A percentile compares a stretch with the other conserved stretches of the same genome.
These are phyloP conservation scores for Edaphochlamys debaryana DNA, from an alignment of 139 green algal genomes.

Conservation along the genomic window DNA sequence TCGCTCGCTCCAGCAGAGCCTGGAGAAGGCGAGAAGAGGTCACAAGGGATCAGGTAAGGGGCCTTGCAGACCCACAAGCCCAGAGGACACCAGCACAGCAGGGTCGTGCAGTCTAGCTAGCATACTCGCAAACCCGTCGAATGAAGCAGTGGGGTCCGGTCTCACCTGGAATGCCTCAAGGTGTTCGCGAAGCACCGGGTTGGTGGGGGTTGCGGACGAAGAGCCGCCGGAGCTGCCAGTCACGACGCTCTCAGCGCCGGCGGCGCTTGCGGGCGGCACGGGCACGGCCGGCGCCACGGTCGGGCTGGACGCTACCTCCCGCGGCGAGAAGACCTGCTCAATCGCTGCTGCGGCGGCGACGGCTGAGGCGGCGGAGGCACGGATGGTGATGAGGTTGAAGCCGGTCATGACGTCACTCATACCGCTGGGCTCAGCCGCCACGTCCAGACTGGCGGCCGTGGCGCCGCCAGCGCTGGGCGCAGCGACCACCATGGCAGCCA, in stretches of 20 bases:
- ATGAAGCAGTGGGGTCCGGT: too few species aligned
- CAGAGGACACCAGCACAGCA: too few species aligned
- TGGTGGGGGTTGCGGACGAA: conserved; percentile 2
- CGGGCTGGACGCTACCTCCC: neutral
- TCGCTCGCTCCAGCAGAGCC: conserved; percentile 31
- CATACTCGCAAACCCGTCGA: too few species aligned
- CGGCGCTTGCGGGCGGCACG: neutral
- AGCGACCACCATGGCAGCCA: too few species aligned
- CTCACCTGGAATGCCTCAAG: conserved; percentile 37
- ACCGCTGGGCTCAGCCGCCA: neutral
- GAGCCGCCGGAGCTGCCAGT: neutral
- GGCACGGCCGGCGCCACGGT: too few species aligned
- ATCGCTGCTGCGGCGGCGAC: conserved; percentile 14
- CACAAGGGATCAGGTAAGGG: too few species aligned
- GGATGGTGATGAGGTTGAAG: conserved; percentile 30
- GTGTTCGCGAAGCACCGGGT: conserved; percentile 21
- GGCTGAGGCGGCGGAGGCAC: conserved; percentile 19
- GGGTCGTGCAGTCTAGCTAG: too few species aligned
- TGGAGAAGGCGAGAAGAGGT: too few species aligned
- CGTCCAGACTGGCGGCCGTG: neutral
- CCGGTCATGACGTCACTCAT: neutral
- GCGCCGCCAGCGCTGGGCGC: too few species aligned
- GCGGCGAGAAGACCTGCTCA: conserved; percentile 15
- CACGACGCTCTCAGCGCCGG: neutral
- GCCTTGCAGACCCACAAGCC: too few species aligned